These are phyloP conservation scores for Centrapalus pauciflorus DNA, from an alignment of 129 eudicot genomes.

Conservation along the genomic window DNA sequence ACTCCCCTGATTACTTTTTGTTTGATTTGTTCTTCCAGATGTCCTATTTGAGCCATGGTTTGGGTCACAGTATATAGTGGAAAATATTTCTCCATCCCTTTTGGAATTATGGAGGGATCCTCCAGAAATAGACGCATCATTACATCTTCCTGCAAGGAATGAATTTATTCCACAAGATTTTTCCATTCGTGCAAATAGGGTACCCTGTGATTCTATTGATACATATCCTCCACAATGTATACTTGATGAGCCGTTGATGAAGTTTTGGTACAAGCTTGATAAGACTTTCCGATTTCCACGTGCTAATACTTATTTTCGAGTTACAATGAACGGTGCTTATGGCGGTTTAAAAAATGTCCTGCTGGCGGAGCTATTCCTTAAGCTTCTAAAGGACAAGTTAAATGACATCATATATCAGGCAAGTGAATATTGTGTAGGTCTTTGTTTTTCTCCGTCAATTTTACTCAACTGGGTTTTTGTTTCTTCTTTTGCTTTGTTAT, in stretches of 20 bases:
- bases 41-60: conserved; percentile 84
- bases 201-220: conserved; percentile 26
- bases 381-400: conserved; percentile 81
- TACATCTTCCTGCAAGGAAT: conserved; percentile 84
- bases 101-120: conserved; percentile 77
- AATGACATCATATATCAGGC: conserved; percentile 94
- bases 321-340: conserved; percentile 70
- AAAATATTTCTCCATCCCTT: conserved; percentile 61
- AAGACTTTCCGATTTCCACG: conserved; percentile 82
- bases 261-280: conserved; percentile 91
- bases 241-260: conserved; percentile 78
- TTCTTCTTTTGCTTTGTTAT: conserved; percentile 1
- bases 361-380: conserved; percentile 75
- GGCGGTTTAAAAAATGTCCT: conserved; percentile 47
- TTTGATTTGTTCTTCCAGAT: conserved; percentile 37
- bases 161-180: conserved; percentile 83
- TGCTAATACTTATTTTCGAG: conserved; percentile 90
- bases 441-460: neutral
- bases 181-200: conserved; percentile 55
- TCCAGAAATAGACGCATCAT: conserved; percentile 52
- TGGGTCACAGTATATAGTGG: conserved; percentile 64
- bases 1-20: neutral
- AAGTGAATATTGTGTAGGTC: conserved; percentile 13
- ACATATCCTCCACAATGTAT: conserved; percentile 56
- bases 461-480: neutral